phyloP scores from a whole-genome alignment of 306 rosid genomes.

The Coriaria nepalensis region DNA sequence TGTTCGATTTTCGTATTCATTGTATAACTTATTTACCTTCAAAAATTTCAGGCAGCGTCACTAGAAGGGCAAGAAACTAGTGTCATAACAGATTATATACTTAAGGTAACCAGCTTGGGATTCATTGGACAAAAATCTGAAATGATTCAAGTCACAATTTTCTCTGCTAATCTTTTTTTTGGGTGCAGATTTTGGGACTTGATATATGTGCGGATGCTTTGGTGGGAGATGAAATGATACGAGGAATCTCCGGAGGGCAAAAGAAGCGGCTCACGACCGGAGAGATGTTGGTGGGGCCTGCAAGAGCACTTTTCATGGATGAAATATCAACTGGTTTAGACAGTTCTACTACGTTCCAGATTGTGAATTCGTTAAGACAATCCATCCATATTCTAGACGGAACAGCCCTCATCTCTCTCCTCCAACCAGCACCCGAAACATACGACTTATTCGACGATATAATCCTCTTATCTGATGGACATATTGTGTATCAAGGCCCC shows the following conservation, averaged over 20 bases:
- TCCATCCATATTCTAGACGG: constrained; percentile 55
- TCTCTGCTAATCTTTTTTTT: too few species aligned
- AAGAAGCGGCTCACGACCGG: constrained; percentile 73
- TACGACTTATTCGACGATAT: constrained; percentile 70
- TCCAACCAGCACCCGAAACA: constrained; percentile 83
- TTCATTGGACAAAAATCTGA: too few species aligned
- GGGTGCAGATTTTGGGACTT: constrained; percentile 58
- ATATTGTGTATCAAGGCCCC: constrained; percentile 66
- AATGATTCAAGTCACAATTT: too few species aligned
- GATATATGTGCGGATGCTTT: constrained; percentile 53
- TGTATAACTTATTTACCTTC: too few species aligned
- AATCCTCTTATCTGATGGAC: constrained; percentile 65
- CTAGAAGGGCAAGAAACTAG: constrained; percentile 12
- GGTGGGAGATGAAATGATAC: constrained; percentile 52
- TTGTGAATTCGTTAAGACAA: constrained; percentile 65
- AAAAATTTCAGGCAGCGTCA: constrained; percentile 9
- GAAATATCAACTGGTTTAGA: constrained; percentile 83
- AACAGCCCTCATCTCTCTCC: constrained; percentile 71
- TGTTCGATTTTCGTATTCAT: too few species aligned
- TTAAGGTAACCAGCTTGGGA: constrained; percentile 1
- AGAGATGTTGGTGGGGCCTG: constrained; percentile 83
- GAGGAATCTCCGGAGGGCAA: constrained; percentile 78
- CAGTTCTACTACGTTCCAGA: constrained; percentile 72
- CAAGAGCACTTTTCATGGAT: constrained; percentile 68
- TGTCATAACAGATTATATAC: constrained; percentile 11